A percentile compares a stretch with the other conserved stretches of the same genome.
Evolutionary conservation across 768 basidiomycete genomes (phyloP).

Genomic region (Cyclocybe aegerita): DNA sequence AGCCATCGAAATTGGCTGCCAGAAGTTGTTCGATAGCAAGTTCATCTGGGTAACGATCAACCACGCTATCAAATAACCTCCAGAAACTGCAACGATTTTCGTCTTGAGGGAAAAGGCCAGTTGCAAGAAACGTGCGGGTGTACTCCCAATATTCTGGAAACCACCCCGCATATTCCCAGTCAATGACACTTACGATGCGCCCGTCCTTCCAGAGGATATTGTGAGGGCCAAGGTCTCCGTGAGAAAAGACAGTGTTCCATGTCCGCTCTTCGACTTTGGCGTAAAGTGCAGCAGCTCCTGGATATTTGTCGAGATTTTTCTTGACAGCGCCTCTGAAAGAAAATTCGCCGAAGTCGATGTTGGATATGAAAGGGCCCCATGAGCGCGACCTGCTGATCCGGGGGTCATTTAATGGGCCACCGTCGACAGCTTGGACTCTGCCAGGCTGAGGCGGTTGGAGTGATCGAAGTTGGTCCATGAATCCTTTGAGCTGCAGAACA

Average conservation of each 20-base stretch:
- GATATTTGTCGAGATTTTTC: background rate
- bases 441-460: constrained; percentile 13
- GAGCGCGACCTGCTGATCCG: background rate
- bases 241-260: constrained; percentile 17
- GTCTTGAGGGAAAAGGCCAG: background rate
- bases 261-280: constrained; percentile 1
- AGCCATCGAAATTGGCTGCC: no score
- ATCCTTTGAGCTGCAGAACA: constrained; percentile 8
- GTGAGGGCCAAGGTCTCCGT: constrained; percentile 20
- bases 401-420: background rate
- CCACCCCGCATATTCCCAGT: constrained; percentile 27
- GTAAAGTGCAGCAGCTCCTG: background rate
- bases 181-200: constrained; percentile 22
- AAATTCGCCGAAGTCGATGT: constrained; percentile 1
- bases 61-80: constrained; percentile 1
- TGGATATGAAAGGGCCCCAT: constrained; percentile 4
- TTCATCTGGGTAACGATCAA: constrained; percentile 10
- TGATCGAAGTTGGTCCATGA: constrained; percentile 11
- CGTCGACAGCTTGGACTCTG: constrained; percentile 8
- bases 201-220: constrained; percentile 25
- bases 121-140: constrained; percentile 1
- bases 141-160: constrained; percentile 20
- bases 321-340: background rate
- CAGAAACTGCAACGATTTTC: background rate
- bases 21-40: constrained; percentile 3